Conservation (phyloP, 2,329 filamentous ascomycete species). For the Fulvia fulva region DNA sequence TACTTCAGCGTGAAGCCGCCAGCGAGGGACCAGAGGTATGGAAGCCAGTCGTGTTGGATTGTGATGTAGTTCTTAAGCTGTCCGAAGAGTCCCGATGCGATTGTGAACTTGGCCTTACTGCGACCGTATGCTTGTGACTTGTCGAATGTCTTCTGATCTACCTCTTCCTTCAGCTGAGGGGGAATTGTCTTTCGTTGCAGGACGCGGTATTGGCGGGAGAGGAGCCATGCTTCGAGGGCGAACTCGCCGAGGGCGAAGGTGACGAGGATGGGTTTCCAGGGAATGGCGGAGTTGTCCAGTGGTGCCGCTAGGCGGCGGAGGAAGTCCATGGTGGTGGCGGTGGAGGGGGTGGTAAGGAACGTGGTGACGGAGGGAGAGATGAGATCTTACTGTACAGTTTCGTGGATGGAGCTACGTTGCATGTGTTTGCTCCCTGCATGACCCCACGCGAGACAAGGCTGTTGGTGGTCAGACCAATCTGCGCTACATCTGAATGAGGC, state of each 20-base stretch:
- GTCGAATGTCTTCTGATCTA: conserved; percentile 85
- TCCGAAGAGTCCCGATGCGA: conserved; percentile 75
- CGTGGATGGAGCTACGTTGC: conserved; percentile 2
- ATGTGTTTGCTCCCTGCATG: background rate
- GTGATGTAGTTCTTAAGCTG: conserved; percentile 86
- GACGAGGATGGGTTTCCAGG: conserved; percentile 95
- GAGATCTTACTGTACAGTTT: background rate
- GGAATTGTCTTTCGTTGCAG: conserved; percentile 76
- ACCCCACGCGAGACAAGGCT: background rate
- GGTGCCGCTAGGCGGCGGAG: conserved; percentile 68
- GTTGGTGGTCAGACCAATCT: background rate
- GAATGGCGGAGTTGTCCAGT: conserved; percentile 88
- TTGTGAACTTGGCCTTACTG: conserved; percentile 86
- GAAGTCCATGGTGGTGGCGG: conserved; percentile 30
- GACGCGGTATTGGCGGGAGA: conserved; percentile 83
- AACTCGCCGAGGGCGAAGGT: conserved; percentile 92
- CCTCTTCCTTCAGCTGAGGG: conserved; percentile 81
- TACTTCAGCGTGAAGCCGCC: conserved; percentile 70
- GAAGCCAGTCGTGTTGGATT: conserved; percentile 86
- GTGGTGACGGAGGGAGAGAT: background rate
- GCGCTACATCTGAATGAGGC: background rate
- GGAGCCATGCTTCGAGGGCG: conserved; percentile 83
- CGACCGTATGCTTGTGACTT: conserved; percentile 83
- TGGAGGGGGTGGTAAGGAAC: background rate
- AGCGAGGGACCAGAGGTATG: conserved; percentile 81